Conservation (phyloP, 2,329 filamentous ascomycete species). For the Fusarium papillatum region DNA sequence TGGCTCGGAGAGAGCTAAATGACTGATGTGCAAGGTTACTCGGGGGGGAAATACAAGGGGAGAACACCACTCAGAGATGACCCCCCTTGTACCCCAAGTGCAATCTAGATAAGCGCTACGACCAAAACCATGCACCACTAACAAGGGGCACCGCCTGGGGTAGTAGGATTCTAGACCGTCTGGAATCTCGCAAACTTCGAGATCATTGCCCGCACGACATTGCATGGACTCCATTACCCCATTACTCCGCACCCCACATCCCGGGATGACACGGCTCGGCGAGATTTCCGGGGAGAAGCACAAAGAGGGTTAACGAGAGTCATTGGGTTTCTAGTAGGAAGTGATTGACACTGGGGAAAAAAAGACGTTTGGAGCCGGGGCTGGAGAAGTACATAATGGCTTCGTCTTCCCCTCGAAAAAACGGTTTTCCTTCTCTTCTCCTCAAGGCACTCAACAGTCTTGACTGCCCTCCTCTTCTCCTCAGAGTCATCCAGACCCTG, state of each 20-base stretch:
- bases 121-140: conserved; percentile 1
- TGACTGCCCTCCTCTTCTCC: conserved; percentile 18
- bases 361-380: neutral
- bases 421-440: neutral
- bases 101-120: conserved; percentile 1
- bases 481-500: neutral
- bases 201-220: conserved; percentile 5
- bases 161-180: conserved; percentile 28
- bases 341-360: neutral
- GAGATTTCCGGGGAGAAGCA: neutral
- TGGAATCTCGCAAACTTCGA: conserved; percentile 22
- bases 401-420: neutral
- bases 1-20: conserved; percentile 2
- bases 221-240: neutral
- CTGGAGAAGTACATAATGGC: conserved; percentile 26
- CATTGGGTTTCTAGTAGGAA: neutral
- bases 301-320: neutral
- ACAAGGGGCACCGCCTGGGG: neutral
- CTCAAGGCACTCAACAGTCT: conserved; percentile 32
- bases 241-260: conserved; percentile 30
- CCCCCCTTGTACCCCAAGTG: neutral
- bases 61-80: too few relatives aligned
- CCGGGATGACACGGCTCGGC: conserved; percentile 19
- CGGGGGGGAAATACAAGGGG: neutral
- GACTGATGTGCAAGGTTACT: neutral